Conservation (phyloP, 306 rosid species). For the Myrica gale region DNA sequence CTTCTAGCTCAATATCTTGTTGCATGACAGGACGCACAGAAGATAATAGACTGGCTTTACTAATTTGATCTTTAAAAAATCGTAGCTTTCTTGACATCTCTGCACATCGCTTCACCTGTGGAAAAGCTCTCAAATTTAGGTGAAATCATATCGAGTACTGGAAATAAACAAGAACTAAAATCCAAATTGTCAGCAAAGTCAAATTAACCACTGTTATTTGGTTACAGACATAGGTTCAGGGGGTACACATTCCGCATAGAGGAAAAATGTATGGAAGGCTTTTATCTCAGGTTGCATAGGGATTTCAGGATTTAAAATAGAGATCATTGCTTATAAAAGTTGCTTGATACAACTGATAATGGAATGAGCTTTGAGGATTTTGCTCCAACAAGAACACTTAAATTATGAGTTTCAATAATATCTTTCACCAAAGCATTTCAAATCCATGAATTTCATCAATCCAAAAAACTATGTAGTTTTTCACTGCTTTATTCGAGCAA, state of each 20-base stretch:
- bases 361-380: neutral
- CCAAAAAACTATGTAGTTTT: neutral
- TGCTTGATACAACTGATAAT: neutral
- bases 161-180: neutral
- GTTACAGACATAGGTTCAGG: neutral
- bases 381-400: neutral
- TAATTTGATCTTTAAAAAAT: conserved; percentile 86
- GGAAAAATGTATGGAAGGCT: conserved; percentile 6
- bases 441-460: neutral
- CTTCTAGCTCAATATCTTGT: conserved; percentile 80
- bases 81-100: conserved; percentile 98
- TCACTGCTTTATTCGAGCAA: neutral
- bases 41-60: conserved; percentile 70
- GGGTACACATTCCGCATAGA: conserved; percentile 14
- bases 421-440: neutral
- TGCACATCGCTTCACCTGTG: conserved; percentile 94
- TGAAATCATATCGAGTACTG: conserved; percentile 12
- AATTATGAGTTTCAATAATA: neutral
- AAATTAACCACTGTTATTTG: too few relatives aligned
- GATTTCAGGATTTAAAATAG: neutral
- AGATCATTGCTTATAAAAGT: neutral
- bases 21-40: conserved; percentile 58
- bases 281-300: conserved; percentile 7
- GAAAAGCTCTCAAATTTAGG: conserved; percentile 29
- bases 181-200: neutral